phyloP scores from a whole-genome alignment of 2,329 filamentous ascomycete species.

The Cadophora luteo-olivacea region DNA sequence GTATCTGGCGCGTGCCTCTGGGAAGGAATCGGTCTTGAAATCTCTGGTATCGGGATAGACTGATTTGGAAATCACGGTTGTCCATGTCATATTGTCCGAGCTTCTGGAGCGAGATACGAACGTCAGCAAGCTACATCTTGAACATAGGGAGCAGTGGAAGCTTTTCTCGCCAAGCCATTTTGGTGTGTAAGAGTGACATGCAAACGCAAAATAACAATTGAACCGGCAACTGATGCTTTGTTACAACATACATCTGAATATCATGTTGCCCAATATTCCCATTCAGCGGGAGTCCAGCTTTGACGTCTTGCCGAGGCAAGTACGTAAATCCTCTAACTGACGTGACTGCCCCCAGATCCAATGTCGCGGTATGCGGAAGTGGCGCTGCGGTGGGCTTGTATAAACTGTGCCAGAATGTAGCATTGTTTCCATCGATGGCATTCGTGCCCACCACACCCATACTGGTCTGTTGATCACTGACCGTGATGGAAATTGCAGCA shows the following conservation, averaged over 20 bases:
- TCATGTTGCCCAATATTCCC: not conserved
- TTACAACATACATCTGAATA: not conserved
- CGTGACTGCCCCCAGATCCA: not conserved
- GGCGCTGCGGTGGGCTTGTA: not conserved
- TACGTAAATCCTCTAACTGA: not conserved
- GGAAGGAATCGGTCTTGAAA: slow-evolving; percentile 1
- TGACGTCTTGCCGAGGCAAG: not conserved
- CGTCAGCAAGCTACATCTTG: not conserved
- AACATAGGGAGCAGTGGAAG: not conserved
- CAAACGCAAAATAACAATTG: not conserved
- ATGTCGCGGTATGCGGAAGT: not conserved
- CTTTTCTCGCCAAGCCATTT: not conserved
- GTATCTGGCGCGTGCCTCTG: not conserved
- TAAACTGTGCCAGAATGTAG: not conserved
- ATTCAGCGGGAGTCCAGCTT: not conserved
- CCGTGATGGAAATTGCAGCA: not conserved
- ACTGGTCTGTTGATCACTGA: not conserved
- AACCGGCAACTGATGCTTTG: not conserved
- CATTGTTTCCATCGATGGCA: not conserved
- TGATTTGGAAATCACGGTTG: not conserved
- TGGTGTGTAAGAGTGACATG: not conserved
- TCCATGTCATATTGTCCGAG: slow-evolving; percentile 1
- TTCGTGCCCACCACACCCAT: not conserved
- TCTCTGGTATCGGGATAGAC: not conserved
- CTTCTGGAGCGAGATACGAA: not conserved